These are phyloP conservation scores for Babesia microti DNA, from an alignment of 169 alveolate species.

Conservation along the genomic window DNA sequence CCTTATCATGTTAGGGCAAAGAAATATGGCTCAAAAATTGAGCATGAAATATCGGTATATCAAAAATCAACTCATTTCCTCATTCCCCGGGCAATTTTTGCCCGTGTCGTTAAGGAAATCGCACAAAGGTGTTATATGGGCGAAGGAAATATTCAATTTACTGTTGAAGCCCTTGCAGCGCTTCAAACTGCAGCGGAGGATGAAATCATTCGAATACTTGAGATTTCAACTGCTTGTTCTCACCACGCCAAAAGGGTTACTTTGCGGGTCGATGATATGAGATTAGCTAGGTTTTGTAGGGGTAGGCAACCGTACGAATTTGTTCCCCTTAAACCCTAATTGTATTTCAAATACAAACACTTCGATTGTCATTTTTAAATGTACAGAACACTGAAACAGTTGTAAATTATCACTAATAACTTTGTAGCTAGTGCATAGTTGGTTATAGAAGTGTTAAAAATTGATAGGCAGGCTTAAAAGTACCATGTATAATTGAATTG, in stretches of 20 bases:
- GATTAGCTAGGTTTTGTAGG: slow-evolving; percentile 48
- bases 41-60: slow-evolving; percentile 44
- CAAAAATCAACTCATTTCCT: slow-evolving; percentile 43
- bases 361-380: too few species aligned
- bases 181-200: slow-evolving; percentile 51
- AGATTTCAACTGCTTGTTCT: slow-evolving; percentile 44
- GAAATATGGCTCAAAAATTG: slow-evolving; percentile 39
- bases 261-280: slow-evolving; percentile 43
- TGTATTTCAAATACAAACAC: too few species aligned
- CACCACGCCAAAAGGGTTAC: slow-evolving; percentile 45
- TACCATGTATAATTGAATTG: too few species aligned
- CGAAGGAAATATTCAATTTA: slow-evolving; percentile 36
- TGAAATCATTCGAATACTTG: slow-evolving; percentile 34
- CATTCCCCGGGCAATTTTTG: slow-evolving; percentile 43
- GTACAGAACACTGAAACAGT: too few species aligned
- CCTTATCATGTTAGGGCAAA: slow-evolving; percentile 6
- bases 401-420: too few species aligned
- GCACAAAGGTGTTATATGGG: slow-evolving; percentile 47
- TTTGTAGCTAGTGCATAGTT: too few species aligned
- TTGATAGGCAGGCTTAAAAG: too few species aligned
- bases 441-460: too few species aligned
- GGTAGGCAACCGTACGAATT: slow-evolving; percentile 47
- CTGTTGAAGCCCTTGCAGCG: slow-evolving; percentile 49
- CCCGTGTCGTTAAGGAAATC: slow-evolving; percentile 42
- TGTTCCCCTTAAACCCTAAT: slow-evolving; percentile 6